Percentiles rank a stretch among this genome's conserved stretches.
phyloP scores from a whole-genome alignment of 2,329 filamentous ascomycete species.

The Diaporthe ampelina region DNA sequence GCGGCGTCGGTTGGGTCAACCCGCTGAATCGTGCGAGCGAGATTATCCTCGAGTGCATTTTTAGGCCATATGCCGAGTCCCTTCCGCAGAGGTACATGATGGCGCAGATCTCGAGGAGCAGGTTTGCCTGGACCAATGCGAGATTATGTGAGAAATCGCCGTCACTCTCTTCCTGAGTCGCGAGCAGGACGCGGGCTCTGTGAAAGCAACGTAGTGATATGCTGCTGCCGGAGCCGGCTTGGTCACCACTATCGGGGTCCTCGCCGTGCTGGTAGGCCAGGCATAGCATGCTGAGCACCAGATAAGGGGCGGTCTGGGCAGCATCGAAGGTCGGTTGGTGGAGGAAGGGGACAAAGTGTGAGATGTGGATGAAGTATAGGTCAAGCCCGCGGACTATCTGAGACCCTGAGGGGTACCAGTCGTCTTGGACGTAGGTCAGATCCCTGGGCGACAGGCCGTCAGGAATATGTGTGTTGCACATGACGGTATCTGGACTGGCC shows the following conservation, averaged over 20 bases:
- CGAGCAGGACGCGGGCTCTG: slow-evolving; percentile 48
- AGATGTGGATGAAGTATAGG: slow-evolving; percentile 54
- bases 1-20: slow-evolving; percentile 51
- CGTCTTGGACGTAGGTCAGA: slow-evolving; percentile 44
- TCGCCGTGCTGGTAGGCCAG: slow-evolving; percentile 56
- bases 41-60: slow-evolving; percentile 57
- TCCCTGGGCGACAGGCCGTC: slow-evolving; percentile 42
- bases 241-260: slow-evolving; percentile 50
- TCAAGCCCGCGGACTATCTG: slow-evolving; percentile 51
- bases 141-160: slow-evolving; percentile 44
- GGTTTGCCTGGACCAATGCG: slow-evolving; percentile 53
- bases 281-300: slow-evolving; percentile 54
- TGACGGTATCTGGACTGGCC: slow-evolving; percentile 19
- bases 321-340: slow-evolving; percentile 54
- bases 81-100: slow-evolving; percentile 58
- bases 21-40: slow-evolving; percentile 53
- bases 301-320: slow-evolving; percentile 42
- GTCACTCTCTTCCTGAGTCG: slow-evolving; percentile 45
- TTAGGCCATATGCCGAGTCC: slow-evolving; percentile 52
- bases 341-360: slow-evolving; percentile 55
- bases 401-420: slow-evolving; percentile 50
- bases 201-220: slow-evolving; percentile 53
- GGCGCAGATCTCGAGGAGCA: slow-evolving; percentile 57
- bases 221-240: slow-evolving; percentile 46
- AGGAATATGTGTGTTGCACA: slow-evolving; percentile 38